phyloP scores from a whole-genome alignment of 2,329 filamentous ascomycete species.

The Monilinia fructigena region DNA sequence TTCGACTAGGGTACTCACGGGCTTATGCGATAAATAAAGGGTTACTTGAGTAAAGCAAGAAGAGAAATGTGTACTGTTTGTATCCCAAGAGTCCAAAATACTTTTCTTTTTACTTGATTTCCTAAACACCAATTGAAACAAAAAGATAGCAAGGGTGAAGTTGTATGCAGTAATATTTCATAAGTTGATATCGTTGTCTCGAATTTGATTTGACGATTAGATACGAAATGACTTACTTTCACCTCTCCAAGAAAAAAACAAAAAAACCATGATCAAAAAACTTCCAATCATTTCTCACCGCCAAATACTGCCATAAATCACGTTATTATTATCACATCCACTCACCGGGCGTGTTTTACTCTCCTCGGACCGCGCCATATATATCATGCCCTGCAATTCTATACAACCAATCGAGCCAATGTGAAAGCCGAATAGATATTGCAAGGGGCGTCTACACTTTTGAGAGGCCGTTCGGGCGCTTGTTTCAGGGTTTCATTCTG shows the following conservation, averaged over 20 bases:
- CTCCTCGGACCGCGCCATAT: constrained; percentile 9
- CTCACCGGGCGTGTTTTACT: constrained; percentile 15
- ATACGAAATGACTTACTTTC: neutral
- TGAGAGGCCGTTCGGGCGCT: constrained; percentile 17
- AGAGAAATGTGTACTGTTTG: neutral
- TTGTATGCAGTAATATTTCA: no score
- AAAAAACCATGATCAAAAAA: constrained; percentile 10
- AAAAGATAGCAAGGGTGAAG: neutral
- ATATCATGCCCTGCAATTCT: neutral
- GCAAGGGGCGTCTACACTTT: constrained; percentile 4
- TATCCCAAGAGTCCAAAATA: neutral
- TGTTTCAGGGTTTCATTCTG: constrained; percentile 22
- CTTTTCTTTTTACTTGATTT: neutral
- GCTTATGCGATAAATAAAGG: neutral
- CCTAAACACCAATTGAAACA: neutral
- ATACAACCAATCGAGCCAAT: constrained; percentile 13
- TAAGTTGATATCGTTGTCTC: neutral
- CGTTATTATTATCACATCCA: neutral
- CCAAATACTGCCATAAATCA: neutral
- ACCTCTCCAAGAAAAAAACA: no score
- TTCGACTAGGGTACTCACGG: constrained; percentile 1
- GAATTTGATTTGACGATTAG: constrained; percentile 9
- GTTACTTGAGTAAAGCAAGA: neutral
- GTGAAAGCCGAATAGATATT: neutral
- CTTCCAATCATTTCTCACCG: constrained; percentile 3